These are phyloP conservation scores for Blastocrithidia nonstop DNA, from an alignment of 208 protist species.

Conservation along the genomic window DNA sequence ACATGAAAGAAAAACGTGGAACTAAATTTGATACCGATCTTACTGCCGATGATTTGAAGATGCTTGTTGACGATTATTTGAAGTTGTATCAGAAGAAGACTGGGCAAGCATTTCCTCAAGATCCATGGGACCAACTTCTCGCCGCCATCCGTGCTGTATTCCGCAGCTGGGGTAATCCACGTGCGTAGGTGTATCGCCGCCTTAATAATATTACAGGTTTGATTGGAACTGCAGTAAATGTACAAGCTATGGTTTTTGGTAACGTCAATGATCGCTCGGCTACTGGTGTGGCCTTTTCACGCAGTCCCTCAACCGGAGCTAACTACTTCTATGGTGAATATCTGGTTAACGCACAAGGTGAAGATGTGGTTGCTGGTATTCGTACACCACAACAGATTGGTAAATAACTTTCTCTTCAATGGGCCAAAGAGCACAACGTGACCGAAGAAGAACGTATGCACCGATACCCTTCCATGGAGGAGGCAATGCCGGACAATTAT, in stretches of 20 bases:
- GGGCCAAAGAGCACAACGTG: slow-evolving; percentile 56
- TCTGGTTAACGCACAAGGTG: slow-evolving; percentile 90
- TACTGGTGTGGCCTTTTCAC: slow-evolving; percentile 91
- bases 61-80: slow-evolving; percentile 54
- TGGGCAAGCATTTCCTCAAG: slow-evolving; percentile 71
- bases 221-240: slow-evolving; percentile 89
- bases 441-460: slow-evolving; percentile 39
- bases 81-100: slow-evolving; percentile 43
- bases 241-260: slow-evolving; percentile 92
- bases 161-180: slow-evolving; percentile 79
- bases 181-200: slow-evolving; percentile 84
- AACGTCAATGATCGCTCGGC: slow-evolving; percentile 85
- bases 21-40: slow-evolving; percentile 81
- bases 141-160: slow-evolving; percentile 86
- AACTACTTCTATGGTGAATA: slow-evolving; percentile 92
- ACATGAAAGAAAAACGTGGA: slow-evolving; percentile 56
- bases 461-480: slow-evolving; percentile 69
- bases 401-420: slow-evolving; percentile 30
- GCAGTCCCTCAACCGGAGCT: slow-evolving; percentile 86
- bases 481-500: slow-evolving; percentile 78
- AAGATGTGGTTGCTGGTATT: slow-evolving; percentile 93
- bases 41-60: slow-evolving; percentile 55
- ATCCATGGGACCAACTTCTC: slow-evolving; percentile 76
- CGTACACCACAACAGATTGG: slow-evolving; percentile 85
- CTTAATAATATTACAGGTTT: slow-evolving; percentile 84